Evolutionary conservation across 768 basidiomycete genomes (phyloP).

Genomic region (Suillus lakei): DNA sequence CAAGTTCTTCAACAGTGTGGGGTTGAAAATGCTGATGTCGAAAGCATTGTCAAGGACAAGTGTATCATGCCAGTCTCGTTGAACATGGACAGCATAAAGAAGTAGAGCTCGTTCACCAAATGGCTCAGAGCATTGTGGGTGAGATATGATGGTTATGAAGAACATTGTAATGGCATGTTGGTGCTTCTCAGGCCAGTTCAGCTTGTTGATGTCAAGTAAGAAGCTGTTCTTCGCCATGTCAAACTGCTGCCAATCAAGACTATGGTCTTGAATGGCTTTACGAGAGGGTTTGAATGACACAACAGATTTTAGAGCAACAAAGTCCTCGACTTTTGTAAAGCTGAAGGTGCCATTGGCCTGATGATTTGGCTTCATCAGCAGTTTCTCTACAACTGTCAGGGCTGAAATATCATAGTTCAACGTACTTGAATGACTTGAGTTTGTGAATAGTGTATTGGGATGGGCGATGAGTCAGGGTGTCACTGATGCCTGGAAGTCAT

Average conservation of each 20-base stretch:
- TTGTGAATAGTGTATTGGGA: too few relatives aligned
- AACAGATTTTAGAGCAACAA: slow-evolving; percentile 11
- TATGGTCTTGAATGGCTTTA: slow-evolving; percentile 14
- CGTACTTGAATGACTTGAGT: too few relatives aligned
- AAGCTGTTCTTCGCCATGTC: slow-evolving; percentile 17
- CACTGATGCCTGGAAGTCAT: too few relatives aligned
- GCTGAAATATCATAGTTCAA: too few relatives aligned
- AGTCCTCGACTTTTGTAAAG: slow-evolving; percentile 12
- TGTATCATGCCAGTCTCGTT: slow-evolving; percentile 1
- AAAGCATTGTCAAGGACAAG: background rate
- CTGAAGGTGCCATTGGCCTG: too few relatives aligned
- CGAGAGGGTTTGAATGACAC: slow-evolving; percentile 21
- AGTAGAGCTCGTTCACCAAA: background rate
- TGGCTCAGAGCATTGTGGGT: background rate
- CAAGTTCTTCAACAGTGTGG: slow-evolving; percentile 8
- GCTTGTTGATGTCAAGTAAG: background rate
- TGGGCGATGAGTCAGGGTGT: too few relatives aligned
- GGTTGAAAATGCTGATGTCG: background rate
- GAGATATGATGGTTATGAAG: background rate
- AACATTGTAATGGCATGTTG: background rate
- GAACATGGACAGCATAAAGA: background rate
- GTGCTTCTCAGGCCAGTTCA: background rate
- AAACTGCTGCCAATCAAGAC: slow-evolving; percentile 25
- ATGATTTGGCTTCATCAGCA: too few relatives aligned
- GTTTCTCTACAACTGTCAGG: too few relatives aligned